phyloP scores from a whole-genome alignment of 352 stramenopile species.

The Pythium periplocum region DNA sequence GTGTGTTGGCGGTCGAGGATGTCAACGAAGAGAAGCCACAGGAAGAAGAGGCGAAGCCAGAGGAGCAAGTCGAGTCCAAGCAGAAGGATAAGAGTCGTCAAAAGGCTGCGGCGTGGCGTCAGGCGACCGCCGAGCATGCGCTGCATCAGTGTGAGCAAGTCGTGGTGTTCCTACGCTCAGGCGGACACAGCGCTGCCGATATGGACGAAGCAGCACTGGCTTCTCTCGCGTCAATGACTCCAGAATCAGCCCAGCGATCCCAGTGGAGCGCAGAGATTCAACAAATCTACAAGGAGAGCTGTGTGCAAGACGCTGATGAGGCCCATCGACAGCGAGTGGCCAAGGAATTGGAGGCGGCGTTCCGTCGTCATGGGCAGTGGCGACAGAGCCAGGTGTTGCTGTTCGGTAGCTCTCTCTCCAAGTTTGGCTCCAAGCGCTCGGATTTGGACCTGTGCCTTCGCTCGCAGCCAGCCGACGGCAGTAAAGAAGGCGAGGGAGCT shows the following conservation, averaged over 20 bases:
- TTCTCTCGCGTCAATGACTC: too few species aligned
- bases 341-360: constrained; percentile 33
- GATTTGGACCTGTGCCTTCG: constrained; percentile 78
- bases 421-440: constrained; percentile 61
- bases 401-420: constrained; percentile 77
- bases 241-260: background rate
- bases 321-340: constrained; percentile 20
- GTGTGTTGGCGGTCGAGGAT: constrained; percentile 23
- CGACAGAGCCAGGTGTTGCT: constrained; percentile 42
- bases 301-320: constrained; percentile 6
- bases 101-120: too few species aligned
- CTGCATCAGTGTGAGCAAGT: too few species aligned
- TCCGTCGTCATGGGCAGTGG: constrained; percentile 45
- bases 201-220: too few species aligned
- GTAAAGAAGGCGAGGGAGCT: background rate
- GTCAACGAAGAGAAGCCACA: background rate
- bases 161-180: too few species aligned
- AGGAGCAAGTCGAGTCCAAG: background rate
- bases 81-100: too few species aligned
- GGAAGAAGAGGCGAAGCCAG: background rate
- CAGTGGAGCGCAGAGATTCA: background rate
- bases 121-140: too few species aligned
- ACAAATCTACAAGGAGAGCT: constrained; percentile 1
- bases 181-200: too few species aligned
- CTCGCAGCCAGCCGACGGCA: constrained; percentile 11